These are phyloP conservation scores for Salix brachista DNA, from an alignment of 345 rosid species.

Conservation along the genomic window DNA sequence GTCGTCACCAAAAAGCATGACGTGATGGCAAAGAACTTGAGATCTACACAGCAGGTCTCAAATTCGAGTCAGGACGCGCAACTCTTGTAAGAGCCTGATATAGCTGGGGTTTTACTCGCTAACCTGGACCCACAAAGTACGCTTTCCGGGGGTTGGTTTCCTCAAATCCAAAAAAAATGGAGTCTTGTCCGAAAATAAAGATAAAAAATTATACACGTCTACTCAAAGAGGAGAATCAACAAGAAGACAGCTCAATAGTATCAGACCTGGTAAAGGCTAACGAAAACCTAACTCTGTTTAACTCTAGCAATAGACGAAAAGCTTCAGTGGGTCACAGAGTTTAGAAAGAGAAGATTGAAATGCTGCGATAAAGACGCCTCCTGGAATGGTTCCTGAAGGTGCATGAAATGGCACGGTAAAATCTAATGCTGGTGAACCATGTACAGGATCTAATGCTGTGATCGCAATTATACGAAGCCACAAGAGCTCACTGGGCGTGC, in stretches of 20 bases:
- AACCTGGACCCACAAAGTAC: no score
- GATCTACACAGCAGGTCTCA: no score
- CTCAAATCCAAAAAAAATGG: no score
- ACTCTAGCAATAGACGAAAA: slow-evolving; percentile 52
- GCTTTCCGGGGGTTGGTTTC: no score
- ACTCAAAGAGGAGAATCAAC: neutral
- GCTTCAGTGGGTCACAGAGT: slow-evolving; percentile 52
- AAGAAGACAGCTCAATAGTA: neutral
- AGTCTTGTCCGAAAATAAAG: no score
- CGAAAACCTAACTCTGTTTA: slow-evolving; percentile 33
- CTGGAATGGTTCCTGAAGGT: slow-evolving; percentile 70
- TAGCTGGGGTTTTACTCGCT: no score
- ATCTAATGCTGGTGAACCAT: slow-evolving; percentile 52
- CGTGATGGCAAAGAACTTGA: no score
- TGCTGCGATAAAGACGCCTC: slow-evolving; percentile 65
- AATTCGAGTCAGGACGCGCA: no score
- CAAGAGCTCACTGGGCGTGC: slow-evolving; percentile 70
- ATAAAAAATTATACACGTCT: no score
- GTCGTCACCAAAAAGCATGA: no score
- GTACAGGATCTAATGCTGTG: slow-evolving; percentile 57
- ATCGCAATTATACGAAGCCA: slow-evolving; percentile 81
- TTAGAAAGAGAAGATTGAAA: slow-evolving; percentile 89
- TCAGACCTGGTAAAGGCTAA: slow-evolving; percentile 52
- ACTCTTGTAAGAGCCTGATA: no score
- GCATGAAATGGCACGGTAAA: no score